These are phyloP conservation scores for Brassica incana DNA, from an alignment of 345 rosid species.

Conservation along the genomic window DNA sequence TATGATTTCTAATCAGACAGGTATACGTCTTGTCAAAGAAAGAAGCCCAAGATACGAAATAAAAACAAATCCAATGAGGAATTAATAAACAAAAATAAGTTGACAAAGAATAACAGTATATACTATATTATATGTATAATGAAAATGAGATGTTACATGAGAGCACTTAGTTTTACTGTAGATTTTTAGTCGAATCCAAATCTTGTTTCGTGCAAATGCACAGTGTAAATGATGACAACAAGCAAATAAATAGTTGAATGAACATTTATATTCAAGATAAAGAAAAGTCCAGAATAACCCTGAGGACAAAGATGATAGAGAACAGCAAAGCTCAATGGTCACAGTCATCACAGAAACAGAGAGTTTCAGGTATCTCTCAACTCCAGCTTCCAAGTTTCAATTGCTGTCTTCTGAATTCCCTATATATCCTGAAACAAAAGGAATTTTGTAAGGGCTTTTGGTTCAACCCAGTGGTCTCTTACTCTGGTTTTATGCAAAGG, in stretches of 20 bases:
- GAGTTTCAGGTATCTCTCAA: conserved; percentile 34
- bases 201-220: not conserved
- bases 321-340: conserved; percentile 32
- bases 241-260: not conserved
- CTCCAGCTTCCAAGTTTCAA: conserved; percentile 32
- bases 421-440: conserved; percentile 26
- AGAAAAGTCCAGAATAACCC: conserved; percentile 26
- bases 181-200: too few relatives aligned
- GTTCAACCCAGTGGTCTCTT: conserved; percentile 32
- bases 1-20: conserved; percentile 29
- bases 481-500: conserved; percentile 29
- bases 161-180: not conserved
- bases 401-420: not conserved
- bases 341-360: conserved; percentile 34
- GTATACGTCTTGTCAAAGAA: conserved; percentile 34
- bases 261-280: not conserved
- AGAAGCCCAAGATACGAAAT: conserved; percentile 23
- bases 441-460: conserved; percentile 28
- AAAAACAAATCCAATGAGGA: not conserved
- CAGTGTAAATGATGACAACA: conserved; percentile 1
- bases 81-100: not conserved
- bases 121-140: not conserved
- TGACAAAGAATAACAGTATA: not conserved
- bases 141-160: not conserved
- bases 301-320: conserved; percentile 6